phyloP scores from a whole-genome alignment of 2,329 filamentous ascomycete genomes.

The Dactylellina cionopaga region DNA sequence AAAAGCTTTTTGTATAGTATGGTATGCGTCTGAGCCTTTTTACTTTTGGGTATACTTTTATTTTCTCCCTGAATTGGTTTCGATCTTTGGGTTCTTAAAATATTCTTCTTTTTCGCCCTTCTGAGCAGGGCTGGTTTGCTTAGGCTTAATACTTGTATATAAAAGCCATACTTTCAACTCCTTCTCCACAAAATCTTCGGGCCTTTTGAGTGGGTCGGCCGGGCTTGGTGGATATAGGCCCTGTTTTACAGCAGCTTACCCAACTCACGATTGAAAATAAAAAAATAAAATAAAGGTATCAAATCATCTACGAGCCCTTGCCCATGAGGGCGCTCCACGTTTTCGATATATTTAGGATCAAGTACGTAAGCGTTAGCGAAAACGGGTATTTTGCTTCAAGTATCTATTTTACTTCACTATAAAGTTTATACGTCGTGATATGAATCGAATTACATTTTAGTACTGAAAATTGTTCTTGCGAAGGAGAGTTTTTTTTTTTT shows the following conservation, averaged over 20 bases:
- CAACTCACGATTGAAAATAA: too few species aligned
- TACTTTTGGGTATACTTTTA: constrained; percentile 4
- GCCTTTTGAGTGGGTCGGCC: constrained; percentile 11
- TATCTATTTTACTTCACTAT: neutral
- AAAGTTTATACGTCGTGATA: neutral
- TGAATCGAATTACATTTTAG: neutral
- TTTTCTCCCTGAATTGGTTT: constrained; percentile 3
- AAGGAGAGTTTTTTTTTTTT: neutral
- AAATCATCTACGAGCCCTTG: constrained; percentile 39
- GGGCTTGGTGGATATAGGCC: constrained; percentile 17
- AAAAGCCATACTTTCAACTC: constrained; percentile 29
- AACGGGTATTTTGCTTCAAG: neutral
- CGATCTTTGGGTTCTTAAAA: neutral
- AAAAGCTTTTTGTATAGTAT: constrained; percentile 50
- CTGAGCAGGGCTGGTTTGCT: constrained; percentile 17
- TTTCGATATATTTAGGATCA: neutral
- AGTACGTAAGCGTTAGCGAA: constrained; percentile 23
- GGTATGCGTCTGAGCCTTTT: neutral
- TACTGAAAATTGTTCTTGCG: neutral
- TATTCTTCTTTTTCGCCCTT: constrained; percentile 13
- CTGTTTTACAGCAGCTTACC: too few species aligned
- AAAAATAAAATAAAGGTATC: constrained; percentile 3
- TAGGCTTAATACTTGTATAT: constrained; percentile 46
- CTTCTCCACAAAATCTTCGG: constrained; percentile 7
- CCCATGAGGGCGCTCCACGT: constrained; percentile 23